Base-by-base conservation (phyloP, 306 rosid species). In the Ceratonia siliqua region DNA sequence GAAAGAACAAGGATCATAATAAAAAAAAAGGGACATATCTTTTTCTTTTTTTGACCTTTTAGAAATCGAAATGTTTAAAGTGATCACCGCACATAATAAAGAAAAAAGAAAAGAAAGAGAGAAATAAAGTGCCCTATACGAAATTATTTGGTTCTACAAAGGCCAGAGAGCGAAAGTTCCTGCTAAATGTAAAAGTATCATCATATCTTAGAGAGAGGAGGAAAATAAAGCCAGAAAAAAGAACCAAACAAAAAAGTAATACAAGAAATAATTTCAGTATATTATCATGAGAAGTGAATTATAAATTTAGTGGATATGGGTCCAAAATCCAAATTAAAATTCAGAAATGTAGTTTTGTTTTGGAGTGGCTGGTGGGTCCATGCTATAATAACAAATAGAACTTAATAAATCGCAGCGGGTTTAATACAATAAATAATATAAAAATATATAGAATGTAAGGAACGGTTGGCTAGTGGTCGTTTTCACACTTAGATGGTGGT, bases 391-490 rank as follows among this genome's bases (percentile, higher is more conserved):
- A 71, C 81, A 79, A 82, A 74, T 30, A 57, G 62, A 83, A 66
- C 63, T 75, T 48, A 46, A 50, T 76, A 78, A 65, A 71, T 57
- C 79, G 62, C 39, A 58, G 33, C 24, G 45, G 68, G 53, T 67
- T 77, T 49, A 59, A 68, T 77, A 57, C 22, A 55, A 66, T 66
- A 28, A 72, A 69, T 28, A 71, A 61, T 57, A 76, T 12, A 30
- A 43, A 78, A 48, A 24, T 62, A 75, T 42, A 75, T 74, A 72
- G 65, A 85, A 81, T 75, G 73, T 61, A 80, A 79, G 73, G 36
- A 78, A 71, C 41, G 87, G 93, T 88, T 89, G 97, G 97, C 96
- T 84, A 42, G 76, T 30, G 36, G 97, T 90, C 97, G 66, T 84
- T 94, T 88, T 91, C 98, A 83, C 27, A 79, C 81, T 73, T 74